Evolutionary conservation across 352 stramenopile species (phyloP).

Genomic region (Globisporangium recalcitrans): DNA sequence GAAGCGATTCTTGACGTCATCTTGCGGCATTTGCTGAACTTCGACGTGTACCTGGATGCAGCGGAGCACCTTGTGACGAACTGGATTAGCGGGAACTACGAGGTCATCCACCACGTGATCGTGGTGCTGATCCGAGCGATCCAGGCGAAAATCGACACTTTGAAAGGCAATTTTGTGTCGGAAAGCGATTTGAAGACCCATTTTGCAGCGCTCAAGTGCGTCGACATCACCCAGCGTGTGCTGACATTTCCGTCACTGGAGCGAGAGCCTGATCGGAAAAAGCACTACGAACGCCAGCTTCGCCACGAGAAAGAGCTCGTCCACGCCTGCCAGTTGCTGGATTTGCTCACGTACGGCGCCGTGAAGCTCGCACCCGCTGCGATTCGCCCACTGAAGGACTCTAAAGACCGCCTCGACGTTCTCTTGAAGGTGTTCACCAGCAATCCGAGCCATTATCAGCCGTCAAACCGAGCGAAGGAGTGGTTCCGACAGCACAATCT

Average conservation of each 20-base stretch:
- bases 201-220: constrained; percentile 25
- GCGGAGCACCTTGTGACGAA: constrained; percentile 43
- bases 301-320: constrained; percentile 27
- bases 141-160: constrained; percentile 26
- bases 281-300: constrained; percentile 26
- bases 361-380: constrained; percentile 33
- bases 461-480: constrained; percentile 31
- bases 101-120: constrained; percentile 40
- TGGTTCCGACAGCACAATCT: constrained; percentile 35
- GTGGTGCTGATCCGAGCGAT: constrained; percentile 31
- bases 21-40: constrained; percentile 39
- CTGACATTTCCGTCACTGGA: constrained; percentile 31
- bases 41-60: constrained; percentile 24
- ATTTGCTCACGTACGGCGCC: constrained; percentile 50
- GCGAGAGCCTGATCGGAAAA: constrained; percentile 18
- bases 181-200: constrained; percentile 27
- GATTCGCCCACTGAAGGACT: constrained; percentile 19
- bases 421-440: constrained; percentile 49
- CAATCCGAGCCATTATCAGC: constrained; percentile 64
- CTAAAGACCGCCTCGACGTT: constrained; percentile 31
- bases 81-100: constrained; percentile 44
- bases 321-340: constrained; percentile 44
- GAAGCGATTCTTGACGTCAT: constrained; percentile 53
- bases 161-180: constrained; percentile 28
- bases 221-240: constrained; percentile 30